phyloP scores from a whole-genome alignment of 257 asterid species.

The Solanum clarkiae region DNA sequence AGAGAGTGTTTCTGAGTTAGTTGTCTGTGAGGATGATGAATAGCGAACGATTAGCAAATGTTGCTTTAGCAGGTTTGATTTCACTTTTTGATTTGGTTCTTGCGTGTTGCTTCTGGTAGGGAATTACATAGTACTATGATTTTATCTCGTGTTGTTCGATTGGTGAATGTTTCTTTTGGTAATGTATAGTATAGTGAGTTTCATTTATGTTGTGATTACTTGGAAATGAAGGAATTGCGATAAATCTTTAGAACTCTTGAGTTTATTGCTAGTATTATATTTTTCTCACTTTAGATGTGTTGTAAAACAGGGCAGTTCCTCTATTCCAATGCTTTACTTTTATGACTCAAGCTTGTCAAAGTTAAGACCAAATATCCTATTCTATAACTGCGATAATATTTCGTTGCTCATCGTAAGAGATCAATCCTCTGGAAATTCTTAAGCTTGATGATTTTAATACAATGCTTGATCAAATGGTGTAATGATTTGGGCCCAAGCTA shows the following conservation, averaged over 20 bases:
- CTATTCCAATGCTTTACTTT: not conserved
- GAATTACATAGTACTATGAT: not conserved
- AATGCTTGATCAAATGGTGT: not conserved
- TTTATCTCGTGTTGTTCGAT: not conserved
- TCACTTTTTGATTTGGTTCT: not conserved
- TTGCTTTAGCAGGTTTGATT: conserved; percentile 48
- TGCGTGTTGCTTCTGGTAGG: not conserved
- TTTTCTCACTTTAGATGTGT: not conserved
- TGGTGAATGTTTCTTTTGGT: not conserved
- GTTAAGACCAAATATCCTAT: not conserved
- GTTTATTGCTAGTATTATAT: not conserved
- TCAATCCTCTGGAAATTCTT: not conserved
- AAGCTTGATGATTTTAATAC: not conserved
- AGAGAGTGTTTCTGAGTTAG: not conserved
- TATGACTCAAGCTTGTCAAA: not conserved
- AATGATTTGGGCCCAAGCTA: not conserved
- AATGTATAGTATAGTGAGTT: not conserved
- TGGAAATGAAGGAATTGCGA: not conserved
- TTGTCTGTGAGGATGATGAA: conserved; percentile 26
- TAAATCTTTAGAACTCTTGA: not conserved
- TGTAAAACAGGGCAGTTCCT: not conserved
- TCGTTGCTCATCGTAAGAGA: not conserved
- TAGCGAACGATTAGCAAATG: conserved; percentile 38
- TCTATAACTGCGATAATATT: not conserved
- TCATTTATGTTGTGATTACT: not conserved